phyloP scores from a whole-genome alignment of 1,139 yeast species.

The Blastobotrys raffinosifermentans region DNA sequence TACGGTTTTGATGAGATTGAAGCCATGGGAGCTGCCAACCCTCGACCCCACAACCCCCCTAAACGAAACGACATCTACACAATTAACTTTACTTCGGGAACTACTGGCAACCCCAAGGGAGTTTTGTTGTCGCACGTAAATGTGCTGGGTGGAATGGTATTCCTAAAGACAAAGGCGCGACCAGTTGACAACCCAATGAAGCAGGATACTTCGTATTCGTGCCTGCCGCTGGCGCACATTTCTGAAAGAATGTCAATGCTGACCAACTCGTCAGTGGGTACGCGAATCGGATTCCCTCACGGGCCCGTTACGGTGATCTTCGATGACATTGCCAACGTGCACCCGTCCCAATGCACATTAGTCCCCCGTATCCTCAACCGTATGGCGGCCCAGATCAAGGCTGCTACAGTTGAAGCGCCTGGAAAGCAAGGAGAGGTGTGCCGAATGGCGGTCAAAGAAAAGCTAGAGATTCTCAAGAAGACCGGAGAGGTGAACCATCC shows the following conservation, averaged over 20 bases:
- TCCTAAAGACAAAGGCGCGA: slow-evolving; percentile 31
- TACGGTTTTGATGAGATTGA: slow-evolving; percentile 61
- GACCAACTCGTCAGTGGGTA: slow-evolving; percentile 81
- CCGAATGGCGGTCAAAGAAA: slow-evolving; percentile 42
- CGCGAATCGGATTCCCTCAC: slow-evolving; percentile 60
- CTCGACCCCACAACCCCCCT: slow-evolving; percentile 44
- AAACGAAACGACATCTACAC: slow-evolving; percentile 71
- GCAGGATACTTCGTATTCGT: slow-evolving; percentile 73
- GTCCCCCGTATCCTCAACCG: slow-evolving; percentile 1
- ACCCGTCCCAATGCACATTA: slow-evolving; percentile 66
- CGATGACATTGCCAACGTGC: slow-evolving; percentile 58
- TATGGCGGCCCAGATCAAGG: not conserved
- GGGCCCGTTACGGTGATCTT: slow-evolving; percentile 90
- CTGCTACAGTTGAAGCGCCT: not conserved
- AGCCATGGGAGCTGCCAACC: slow-evolving; percentile 52
- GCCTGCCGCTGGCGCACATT: slow-evolving; percentile 93
- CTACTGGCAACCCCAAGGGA: slow-evolving; percentile 97
- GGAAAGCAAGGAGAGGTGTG: slow-evolving; percentile 2
- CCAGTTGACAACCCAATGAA: slow-evolving; percentile 50
- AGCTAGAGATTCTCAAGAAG: slow-evolving; percentile 65
- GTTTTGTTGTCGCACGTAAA: slow-evolving; percentile 78
- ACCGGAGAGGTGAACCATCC: slow-evolving; percentile 59
- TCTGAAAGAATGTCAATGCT: slow-evolving; percentile 88
- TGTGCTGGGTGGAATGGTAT: slow-evolving; percentile 72
- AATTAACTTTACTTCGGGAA: slow-evolving; percentile 98